Evolutionary conservation across 2,329 filamentous ascomycete species (phyloP), one percentile per base, ranked within the genome.

Genomic region (Fusarium sp.): DNA sequence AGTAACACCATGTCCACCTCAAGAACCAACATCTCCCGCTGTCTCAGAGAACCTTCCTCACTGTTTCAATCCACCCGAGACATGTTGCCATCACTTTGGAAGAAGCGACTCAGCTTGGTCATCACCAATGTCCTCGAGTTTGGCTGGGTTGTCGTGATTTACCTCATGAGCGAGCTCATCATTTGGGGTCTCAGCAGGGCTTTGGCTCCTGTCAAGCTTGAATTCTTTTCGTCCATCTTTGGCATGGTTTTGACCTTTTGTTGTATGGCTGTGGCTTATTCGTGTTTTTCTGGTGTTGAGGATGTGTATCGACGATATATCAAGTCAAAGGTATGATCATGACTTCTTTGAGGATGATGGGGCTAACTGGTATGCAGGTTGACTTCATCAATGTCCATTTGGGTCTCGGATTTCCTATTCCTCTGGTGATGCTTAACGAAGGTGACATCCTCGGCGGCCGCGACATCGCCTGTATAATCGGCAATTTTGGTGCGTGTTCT

Each of bases 321-420:
- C 57, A 80, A 78, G 62, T 60, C 71, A 40, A 81, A 79, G 75
- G 81, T 82, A 37, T 27, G 37, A 25, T 6, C 24, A 25, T 25
- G 24, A 25, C 24, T 6, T 4, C 6, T 25, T 14, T 8, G 4
- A 1, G 11, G n/a, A n/a, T n/a, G n/a, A n/a, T n/a, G n/a, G n/a
- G n/a, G n/a, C n/a, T n/a, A n/a, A n/a, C n/a, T n/a, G n/a, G n/a
- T n/a, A n/a, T n/a, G n/a, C n/a, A n/a, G n/a, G n/a, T n/a, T n/a
- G n/a, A n/a, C n/a, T n/a, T 86, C 12, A 79, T 87, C 56, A 87
- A 87, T 67, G 75, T 80, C 4, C 83, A 87, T 71, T 81, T 87
- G 68, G 84, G 85, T 0, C 73, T 86, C 8, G 85, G 83, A 5
- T 87, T 87, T 67, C 82, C 83, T 0, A 79, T 86, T 4, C 85